Evolutionary conservation across 495 filamentous ascomycete genomes (phyloP), one percentile per base, ranked within the genome.

Genomic region (Annulohypoxylon stygium): DNA sequence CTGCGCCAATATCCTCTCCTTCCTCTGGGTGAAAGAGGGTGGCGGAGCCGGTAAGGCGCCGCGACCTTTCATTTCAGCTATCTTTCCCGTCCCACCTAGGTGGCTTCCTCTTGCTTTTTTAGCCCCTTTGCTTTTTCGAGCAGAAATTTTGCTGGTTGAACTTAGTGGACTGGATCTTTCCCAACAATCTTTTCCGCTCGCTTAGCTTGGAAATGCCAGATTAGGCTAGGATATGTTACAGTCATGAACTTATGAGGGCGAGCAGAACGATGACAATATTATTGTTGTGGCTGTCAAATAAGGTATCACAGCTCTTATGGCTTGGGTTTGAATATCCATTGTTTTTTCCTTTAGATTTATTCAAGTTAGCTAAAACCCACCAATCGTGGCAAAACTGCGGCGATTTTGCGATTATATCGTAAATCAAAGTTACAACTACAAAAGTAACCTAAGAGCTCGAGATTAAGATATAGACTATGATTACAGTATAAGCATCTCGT

Each of bases 1-100:
- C 61, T 88, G 85, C 45, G 81, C 75, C 20, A 95, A 81, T 74
- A 97, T 95, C 41, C 83, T 86, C 25, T 71, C 64, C 80, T 95
- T 96, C 74, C 88, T 89, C 45, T 77, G 69, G 23, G 80, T 47
- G 76, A 94, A 95, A n/a, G 50, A 43, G 6, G 67, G 45, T 8
- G 71, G 67, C 8, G 78, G 78, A 9, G 71, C 8, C 3, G 82
- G 78, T 3, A 79, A 62, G 30, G 4, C 3, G n/a, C 5, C 3
- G n/a, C 7, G 48, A 20, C 18, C 18, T 36, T 26, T 69, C 65
- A 41, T 68, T 65, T 20, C 20, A 12, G 45, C n/a, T 14, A 14
- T 43, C 26, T 20, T 18, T 50, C 39, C 8, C 10, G 11, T 43
- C 10, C 39, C 7, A 30, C 39, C 39, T 39, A 39, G 6, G 1